Evolutionary conservation across 2,329 filamentous ascomycete genomes (phyloP).

Genomic region (Claviceps humidiphila): DNA sequence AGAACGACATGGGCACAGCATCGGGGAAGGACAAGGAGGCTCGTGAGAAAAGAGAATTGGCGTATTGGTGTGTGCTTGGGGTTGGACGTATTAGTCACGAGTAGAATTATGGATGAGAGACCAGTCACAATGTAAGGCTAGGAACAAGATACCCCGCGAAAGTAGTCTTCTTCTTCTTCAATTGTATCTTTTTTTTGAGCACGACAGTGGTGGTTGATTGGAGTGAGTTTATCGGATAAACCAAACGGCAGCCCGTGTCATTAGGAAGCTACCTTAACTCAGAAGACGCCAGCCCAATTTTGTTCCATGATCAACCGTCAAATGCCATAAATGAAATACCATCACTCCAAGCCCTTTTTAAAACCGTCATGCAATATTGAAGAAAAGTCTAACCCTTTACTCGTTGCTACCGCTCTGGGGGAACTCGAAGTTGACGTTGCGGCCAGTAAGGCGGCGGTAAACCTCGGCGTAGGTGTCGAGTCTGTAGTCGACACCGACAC

Average conservation of each 20-base stretch:
- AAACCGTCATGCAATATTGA: conserved; percentile 5
- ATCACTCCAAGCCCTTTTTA: conserved; percentile 6
- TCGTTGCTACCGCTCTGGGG: conserved; percentile 68
- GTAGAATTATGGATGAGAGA: conserved; percentile 8
- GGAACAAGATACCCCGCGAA: conserved; percentile 30
- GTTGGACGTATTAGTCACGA: conserved; percentile 62
- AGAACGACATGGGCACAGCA: conserved; percentile 48
- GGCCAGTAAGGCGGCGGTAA: conserved; percentile 95
- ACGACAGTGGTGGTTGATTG: conserved; percentile 11
- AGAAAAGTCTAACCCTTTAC: conserved; percentile 39
- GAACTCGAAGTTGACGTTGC: conserved; percentile 97
- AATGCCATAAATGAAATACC: conserved; percentile 22
- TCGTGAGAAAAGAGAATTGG: conserved; percentile 73
- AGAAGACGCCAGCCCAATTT: conserved; percentile 33
- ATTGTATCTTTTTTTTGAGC: neutral
- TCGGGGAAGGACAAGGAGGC: conserved; percentile 42
- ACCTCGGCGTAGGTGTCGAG: conserved; percentile 99
- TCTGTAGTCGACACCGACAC: conserved; percentile 96
- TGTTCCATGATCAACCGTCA: conserved; percentile 23
- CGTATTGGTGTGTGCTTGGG: conserved; percentile 91
- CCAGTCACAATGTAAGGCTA: neutral
- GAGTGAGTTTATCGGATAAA: conserved; percentile 18
- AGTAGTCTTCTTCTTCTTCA: conserved; percentile 1
- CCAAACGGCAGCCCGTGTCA: conserved; percentile 31
- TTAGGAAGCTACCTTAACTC: conserved; percentile 35